Evolutionary conservation across 2,329 filamentous ascomycete genomes (phyloP), one percentile per base, ranked within the genome.

Genomic region (Trichoderma sp.): DNA sequence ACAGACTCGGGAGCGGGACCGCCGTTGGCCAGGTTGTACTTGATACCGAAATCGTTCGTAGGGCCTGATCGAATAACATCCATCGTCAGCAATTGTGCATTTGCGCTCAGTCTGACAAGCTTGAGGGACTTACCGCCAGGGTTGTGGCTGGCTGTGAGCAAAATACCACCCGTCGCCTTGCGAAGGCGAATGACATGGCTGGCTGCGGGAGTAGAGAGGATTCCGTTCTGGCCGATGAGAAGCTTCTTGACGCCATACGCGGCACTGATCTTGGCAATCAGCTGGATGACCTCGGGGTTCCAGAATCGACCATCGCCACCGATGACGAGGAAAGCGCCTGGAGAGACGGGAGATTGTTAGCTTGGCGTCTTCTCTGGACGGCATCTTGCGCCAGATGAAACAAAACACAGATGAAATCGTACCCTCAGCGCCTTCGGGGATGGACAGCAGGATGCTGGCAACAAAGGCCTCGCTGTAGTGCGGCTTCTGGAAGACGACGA

Each of bases 201-300:
- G 77, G 96, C 95, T 75, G 96, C 96, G 1, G 96, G 96, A 30
- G 96, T 99, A 77, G 94, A 98, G 79, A 99, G 88, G 80, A 99
- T 98, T 82, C 96, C 96, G 83, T 97, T 88, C 84, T 98, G 95
- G 74, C 96, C 96, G 84, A 99, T 93, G 80, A 99, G 84, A 71
- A 99, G 91, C 90, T 98, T 99, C 93, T 97, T 98, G 81, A 98
- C 96, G 74, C 96, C 96, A 81, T 99, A 98, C 69, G 95, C 96
- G 77, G 94, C 93, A 82, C 94, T 92, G 79, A 99, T 98, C 88
- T 97, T 97, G 78, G 95, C 95, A 82, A 98, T 98, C 84, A 97
- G 84, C 85, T 98, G 95, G 77, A 97, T 92, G 74, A 97, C 95
- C 82, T 98, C 95, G 60, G 95, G 93, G 85, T 99, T 99, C 90